These are phyloP conservation scores for Mortierella sp. DNA, from an alignment of 371 early-diverging fungal genomes.

Conservation along the genomic window DNA sequence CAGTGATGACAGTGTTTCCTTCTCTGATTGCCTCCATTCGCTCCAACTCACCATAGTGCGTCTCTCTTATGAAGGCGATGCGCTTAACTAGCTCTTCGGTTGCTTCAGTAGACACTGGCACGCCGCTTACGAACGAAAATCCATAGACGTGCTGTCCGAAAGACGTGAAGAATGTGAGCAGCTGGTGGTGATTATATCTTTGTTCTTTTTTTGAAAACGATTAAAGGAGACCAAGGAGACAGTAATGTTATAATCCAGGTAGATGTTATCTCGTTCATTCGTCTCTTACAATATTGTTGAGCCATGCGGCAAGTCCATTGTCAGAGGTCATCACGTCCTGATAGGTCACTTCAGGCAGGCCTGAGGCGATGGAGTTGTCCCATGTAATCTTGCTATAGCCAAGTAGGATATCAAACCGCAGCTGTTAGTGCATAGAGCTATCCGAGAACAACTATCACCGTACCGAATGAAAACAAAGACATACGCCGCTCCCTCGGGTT, in stretches of 20 bases:
- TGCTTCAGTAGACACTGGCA: slow-evolving; percentile 74
- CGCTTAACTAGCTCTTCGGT: slow-evolving; percentile 77
- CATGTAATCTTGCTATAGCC: slow-evolving; percentile 51
- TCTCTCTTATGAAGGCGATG: slow-evolving; percentile 82
- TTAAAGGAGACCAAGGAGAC: not conserved
- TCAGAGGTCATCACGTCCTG: slow-evolving; percentile 76
- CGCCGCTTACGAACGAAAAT: slow-evolving; percentile 80
- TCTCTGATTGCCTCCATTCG: not conserved
- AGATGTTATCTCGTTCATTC: not conserved
- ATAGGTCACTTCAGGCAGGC: slow-evolving; percentile 64
- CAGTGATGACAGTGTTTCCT: no score
- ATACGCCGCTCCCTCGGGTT: slow-evolving; percentile 44
- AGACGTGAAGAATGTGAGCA: not conserved
- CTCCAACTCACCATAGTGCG: slow-evolving; percentile 75
- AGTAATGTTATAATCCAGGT: slow-evolving; percentile 3
- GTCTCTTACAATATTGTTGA: slow-evolving; percentile 68
- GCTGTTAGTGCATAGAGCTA: not conserved
- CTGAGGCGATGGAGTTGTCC: slow-evolving; percentile 55
- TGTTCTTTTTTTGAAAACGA: no score
- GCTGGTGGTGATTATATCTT: no score
- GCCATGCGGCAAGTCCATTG: slow-evolving; percentile 79
- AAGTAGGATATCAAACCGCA: not conserved
- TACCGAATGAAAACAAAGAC: not conserved
- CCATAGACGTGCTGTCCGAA: slow-evolving; percentile 70
- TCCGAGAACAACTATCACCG: not conserved